phyloP scores from a whole-genome alignment of 352 stramenopile species.

The Aphanomyces astaci region DNA sequence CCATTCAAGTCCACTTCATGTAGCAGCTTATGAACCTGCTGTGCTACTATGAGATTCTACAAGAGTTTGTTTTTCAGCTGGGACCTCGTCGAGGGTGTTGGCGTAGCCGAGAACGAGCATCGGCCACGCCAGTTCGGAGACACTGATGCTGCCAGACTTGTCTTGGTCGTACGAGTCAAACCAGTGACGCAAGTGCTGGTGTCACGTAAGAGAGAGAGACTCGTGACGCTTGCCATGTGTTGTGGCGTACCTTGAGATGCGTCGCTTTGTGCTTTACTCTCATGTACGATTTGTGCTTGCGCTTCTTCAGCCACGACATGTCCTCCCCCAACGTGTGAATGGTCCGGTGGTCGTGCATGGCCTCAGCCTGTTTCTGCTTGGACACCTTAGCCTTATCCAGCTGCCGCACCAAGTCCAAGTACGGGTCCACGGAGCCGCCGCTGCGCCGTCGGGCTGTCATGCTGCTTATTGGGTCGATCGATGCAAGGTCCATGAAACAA shows the following conservation, averaged over 20 bases:
- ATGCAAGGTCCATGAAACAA: not conserved
- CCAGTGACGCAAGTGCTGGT: slow-evolving; percentile 1
- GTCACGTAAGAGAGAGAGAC: not conserved
- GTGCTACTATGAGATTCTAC: not conserved
- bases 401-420: not conserved
- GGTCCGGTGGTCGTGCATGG: not conserved
- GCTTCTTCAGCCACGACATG: slow-evolving; percentile 2
- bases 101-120: slow-evolving; percentile 8
- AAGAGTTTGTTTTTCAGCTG: too few species aligned
- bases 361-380: not conserved
- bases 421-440: not conserved
- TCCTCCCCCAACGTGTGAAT: not conserved
- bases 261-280: not conserved
- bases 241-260: slow-evolving; percentile 3
- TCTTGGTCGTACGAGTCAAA: slow-evolving; percentile 14
- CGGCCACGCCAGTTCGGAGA: not conserved
- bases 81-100: not conserved
- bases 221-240: too few species aligned
- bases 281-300: not conserved
- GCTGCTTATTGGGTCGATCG: too few species aligned
- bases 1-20: slow-evolving; percentile 48
- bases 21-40: slow-evolving; percentile 45
- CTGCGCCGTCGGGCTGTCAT: not conserved
- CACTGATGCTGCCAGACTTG: slow-evolving; percentile 4
- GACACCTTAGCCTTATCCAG: not conserved